Percentiles rank a stretch among this genome's conserved stretches.
Conservation (phyloP, 176 grass and related monocot species). For the Musa troglodytarum region DNA sequence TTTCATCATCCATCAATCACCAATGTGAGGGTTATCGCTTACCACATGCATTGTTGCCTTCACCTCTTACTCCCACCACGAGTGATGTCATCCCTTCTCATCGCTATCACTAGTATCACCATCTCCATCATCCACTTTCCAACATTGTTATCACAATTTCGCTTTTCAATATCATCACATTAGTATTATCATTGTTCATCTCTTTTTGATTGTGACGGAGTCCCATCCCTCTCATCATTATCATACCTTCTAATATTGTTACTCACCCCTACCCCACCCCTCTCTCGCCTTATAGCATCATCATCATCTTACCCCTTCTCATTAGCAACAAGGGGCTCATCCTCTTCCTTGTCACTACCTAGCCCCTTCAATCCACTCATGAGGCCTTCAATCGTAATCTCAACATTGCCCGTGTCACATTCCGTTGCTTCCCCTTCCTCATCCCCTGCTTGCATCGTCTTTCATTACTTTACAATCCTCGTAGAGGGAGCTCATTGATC, state of each 20-base stretch:
- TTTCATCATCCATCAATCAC: too few relatives aligned
- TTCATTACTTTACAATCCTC: accelerated
- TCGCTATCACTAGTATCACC: too few relatives aligned
- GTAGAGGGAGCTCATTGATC: too few relatives aligned
- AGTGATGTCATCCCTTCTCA: too few relatives aligned
- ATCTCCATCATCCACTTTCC: accelerated
- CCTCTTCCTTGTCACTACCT: too few relatives aligned
- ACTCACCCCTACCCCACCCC: too few relatives aligned
- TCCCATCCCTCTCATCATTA: too few relatives aligned
- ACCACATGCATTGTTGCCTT: accelerated
- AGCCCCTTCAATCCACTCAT: accelerated
- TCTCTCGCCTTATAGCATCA: too few relatives aligned
- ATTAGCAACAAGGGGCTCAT: accelerated
- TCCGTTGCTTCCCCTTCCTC: accelerated
- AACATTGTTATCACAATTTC: accelerated
- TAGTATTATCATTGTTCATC: accelerated
- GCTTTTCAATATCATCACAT: accelerated
- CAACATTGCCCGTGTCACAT: accelerated
- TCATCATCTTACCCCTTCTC: too few relatives aligned
- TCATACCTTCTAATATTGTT: accelerated
- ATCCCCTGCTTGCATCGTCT: accelerated
- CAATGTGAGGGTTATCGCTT: too few relatives aligned
- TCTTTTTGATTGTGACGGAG: accelerated
- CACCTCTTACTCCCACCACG: too few relatives aligned
- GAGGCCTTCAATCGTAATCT: accelerated